Evolutionary conservation across 2,329 filamentous ascomycete species (phyloP).

Genomic region (Diaporthe citriasiana): DNA sequence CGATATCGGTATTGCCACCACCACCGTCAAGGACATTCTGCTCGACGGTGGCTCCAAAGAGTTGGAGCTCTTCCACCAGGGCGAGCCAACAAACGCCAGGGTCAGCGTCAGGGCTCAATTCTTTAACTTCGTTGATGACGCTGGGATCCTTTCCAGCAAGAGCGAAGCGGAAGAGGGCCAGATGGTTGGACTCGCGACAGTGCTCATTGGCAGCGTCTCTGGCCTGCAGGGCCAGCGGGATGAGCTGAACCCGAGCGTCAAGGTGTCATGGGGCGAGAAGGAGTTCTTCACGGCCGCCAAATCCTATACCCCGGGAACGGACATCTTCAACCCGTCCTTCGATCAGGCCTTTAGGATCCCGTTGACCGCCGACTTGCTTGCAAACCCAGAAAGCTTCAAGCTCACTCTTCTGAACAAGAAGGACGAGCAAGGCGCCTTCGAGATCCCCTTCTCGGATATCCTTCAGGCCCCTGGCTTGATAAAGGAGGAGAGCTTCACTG

Average conservation of each 20-base stretch:
- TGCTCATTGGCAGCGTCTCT: conserved; percentile 59
- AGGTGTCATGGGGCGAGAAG: conserved; percentile 57
- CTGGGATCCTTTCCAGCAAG: conserved; percentile 49
- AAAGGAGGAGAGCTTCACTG: conserved; percentile 52
- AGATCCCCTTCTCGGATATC: conserved; percentile 54
- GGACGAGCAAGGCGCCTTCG: conserved; percentile 51
- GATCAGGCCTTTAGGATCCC: conserved; percentile 61
- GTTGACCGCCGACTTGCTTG: conserved; percentile 50
- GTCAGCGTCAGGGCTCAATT: conserved; percentile 57
- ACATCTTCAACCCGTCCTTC: conserved; percentile 64
- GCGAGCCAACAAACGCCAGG: conserved; percentile 52
- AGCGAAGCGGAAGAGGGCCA: conserved; percentile 48
- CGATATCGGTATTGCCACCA: conserved; percentile 58
- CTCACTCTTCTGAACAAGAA: conserved; percentile 54
- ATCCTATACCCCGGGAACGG: conserved; percentile 59
- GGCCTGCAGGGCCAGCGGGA: conserved; percentile 59
- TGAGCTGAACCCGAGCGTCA: conserved; percentile 60
- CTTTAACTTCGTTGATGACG: conserved; percentile 57
- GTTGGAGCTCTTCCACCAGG: conserved; percentile 55
- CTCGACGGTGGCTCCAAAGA: conserved; percentile 58
- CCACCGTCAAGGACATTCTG: conserved; percentile 58
- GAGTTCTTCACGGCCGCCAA: conserved; percentile 58
- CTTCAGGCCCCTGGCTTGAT: conserved; percentile 50
- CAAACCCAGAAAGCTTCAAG: conserved; percentile 49
- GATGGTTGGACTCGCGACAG: conserved; percentile 57